phyloP scores from a whole-genome alignment of 805 yeast species.

The Kodamaea jinghongensis region DNA sequence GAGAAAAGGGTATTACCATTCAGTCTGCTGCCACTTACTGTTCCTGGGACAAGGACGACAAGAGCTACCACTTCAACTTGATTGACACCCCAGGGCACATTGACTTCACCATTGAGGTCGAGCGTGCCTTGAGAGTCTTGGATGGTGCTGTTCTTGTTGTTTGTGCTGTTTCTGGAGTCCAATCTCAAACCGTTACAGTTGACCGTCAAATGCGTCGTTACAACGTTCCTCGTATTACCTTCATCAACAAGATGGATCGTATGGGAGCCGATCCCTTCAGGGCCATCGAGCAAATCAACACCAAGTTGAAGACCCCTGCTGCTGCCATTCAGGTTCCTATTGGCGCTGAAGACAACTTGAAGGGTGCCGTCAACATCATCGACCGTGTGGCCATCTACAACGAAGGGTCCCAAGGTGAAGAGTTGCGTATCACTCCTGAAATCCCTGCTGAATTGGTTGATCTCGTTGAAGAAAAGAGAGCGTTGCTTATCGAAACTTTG shows the following conservation, averaged over 20 bases:
- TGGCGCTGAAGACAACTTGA: slow-evolving; percentile 81
- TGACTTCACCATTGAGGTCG: slow-evolving; percentile 98
- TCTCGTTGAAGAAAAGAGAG: slow-evolving; percentile 87
- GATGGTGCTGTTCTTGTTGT: slow-evolving; percentile 99
- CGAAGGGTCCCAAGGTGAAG: slow-evolving; percentile 89
- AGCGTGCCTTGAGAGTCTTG: slow-evolving; percentile 94
- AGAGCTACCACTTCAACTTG: slow-evolving; percentile 81
- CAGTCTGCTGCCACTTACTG: slow-evolving; percentile 99
- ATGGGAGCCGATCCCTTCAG: slow-evolving; percentile 98
- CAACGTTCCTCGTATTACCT: slow-evolving; percentile 94
- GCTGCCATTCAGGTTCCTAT: slow-evolving; percentile 98
- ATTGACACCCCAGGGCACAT: slow-evolving; percentile 99
- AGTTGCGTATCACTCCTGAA: slow-evolving; percentile 51
- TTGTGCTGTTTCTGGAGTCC: slow-evolving; percentile 98
- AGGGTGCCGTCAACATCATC: slow-evolving; percentile 90
- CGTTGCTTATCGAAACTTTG: slow-evolving; percentile 80
- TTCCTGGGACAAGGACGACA: slow-evolving; percentile 79
- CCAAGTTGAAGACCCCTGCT: slow-evolving; percentile 86
- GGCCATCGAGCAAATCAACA: slow-evolving; percentile 87
- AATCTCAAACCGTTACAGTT: slow-evolving; percentile 97
- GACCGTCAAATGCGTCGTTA: slow-evolving; percentile 99
- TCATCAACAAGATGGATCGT: slow-evolving; percentile 97
- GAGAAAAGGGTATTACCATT: slow-evolving; percentile 98
- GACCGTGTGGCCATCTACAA: slow-evolving; percentile 84
- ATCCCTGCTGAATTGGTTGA: slow-evolving; percentile 80